A percentile compares a stretch with the other conserved stretches of the same genome.
These are phyloP conservation scores for Venturia pyrina DNA, from an alignment of 2,329 filamentous ascomycete species.

Conservation along the genomic window DNA sequence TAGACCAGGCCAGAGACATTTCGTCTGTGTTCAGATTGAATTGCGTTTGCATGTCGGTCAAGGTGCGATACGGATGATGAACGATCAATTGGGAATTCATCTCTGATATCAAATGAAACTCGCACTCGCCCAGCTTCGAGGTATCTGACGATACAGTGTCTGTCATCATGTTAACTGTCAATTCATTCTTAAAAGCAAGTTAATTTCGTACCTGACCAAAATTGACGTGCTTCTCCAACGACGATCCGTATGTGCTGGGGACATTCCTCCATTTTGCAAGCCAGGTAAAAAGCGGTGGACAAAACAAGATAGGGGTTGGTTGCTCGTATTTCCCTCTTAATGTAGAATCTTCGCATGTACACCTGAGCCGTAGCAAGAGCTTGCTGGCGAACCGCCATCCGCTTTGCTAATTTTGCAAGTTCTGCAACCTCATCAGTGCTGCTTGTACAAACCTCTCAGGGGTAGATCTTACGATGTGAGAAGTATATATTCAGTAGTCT, in stretches of 20 bases:
- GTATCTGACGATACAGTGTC: slow-evolving; percentile 68
- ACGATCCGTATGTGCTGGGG: slow-evolving; percentile 93
- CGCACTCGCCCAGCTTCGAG: slow-evolving; percentile 81
- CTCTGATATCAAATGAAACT: slow-evolving; percentile 85
- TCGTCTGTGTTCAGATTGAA: slow-evolving; percentile 71
- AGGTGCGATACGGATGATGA: slow-evolving; percentile 79
- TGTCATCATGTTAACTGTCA: slow-evolving; percentile 16
- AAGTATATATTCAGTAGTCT: slow-evolving; percentile 85
- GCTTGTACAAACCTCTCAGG: background rate
- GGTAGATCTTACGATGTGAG: slow-evolving; percentile 59
- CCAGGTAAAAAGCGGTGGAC: slow-evolving; percentile 87
- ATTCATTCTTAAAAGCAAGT: background rate
- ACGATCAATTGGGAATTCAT: slow-evolving; percentile 84
- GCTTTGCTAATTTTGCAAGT: slow-evolving; percentile 71
- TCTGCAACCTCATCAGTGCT: slow-evolving; percentile 39
- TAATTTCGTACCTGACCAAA: slow-evolving; percentile 58
- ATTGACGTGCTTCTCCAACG: slow-evolving; percentile 70
- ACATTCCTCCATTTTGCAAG: slow-evolving; percentile 96
- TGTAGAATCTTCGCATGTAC: slow-evolving; percentile 91
- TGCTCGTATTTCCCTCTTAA: slow-evolving; percentile 77
- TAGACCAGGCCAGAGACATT: slow-evolving; percentile 62
- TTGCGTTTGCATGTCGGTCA: slow-evolving; percentile 59
- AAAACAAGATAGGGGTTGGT: slow-evolving; percentile 91
- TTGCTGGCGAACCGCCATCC: slow-evolving; percentile 79
- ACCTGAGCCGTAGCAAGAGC: slow-evolving; percentile 88